Conservation (phyloP, 1,284 basidiomycete genomes). For the Heterobasidion parviporum region DNA sequence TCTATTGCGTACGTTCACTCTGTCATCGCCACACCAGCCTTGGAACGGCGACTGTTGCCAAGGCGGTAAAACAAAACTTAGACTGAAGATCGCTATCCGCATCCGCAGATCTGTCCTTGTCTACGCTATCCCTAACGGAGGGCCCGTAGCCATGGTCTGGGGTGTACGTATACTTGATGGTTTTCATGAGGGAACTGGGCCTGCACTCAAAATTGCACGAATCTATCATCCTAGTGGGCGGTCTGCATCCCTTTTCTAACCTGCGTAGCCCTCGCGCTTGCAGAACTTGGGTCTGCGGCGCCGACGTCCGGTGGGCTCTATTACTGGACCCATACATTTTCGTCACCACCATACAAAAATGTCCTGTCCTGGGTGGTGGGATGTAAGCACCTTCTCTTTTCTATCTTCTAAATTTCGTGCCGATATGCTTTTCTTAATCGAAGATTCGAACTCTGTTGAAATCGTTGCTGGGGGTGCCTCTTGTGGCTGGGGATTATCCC, state of each 20-base stretch:
- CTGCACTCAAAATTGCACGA: background rate
- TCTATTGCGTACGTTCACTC: conserved; percentile 24
- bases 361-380: conserved; percentile 73
- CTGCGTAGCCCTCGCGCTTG: conserved; percentile 60
- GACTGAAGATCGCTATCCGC: background rate
- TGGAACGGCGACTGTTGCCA: conserved; percentile 17
- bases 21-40: conserved; percentile 13
- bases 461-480: conserved; percentile 63
- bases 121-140: conserved; percentile 73
- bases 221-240: conserved; percentile 37
- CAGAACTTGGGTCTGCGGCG: conserved; percentile 66
- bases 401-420: background rate
- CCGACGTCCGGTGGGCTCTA: conserved; percentile 72
- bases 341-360: conserved; percentile 56
- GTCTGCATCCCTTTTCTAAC: conserved; percentile 49
- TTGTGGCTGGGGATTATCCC: conserved; percentile 70
- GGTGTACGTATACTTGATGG: conserved; percentile 38
- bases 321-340: conserved; percentile 69
- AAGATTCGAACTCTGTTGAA: conserved; percentile 70
- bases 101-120: conserved; percentile 49
- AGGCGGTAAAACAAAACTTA: too few relatives aligned
- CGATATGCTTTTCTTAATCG: background rate
- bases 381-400: conserved; percentile 34
- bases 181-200: background rate
- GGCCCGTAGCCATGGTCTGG: conserved; percentile 78